Evolutionary conservation across 495 filamentous ascomycete species (phyloP), one percentile per base, ranked within the genome.

Genomic region (Elasticomyces elasticus): DNA sequence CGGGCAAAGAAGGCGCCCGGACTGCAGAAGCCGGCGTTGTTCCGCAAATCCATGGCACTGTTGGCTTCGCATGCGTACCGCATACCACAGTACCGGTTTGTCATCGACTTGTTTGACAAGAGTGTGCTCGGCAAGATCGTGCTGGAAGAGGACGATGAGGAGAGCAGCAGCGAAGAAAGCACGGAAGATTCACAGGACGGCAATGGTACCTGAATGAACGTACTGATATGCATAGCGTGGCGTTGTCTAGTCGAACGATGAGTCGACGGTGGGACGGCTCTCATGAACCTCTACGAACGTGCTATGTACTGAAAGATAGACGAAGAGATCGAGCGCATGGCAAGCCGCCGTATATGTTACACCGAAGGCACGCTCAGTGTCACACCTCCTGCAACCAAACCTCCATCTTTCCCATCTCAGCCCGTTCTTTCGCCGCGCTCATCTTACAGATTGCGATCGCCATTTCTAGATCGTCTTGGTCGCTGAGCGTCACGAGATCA

Each of bases 401-500:
- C 80, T 97, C 92, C 78, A 97, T 82, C 79, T 95, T 97, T 27
- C 89, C 90, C 74, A 89, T 85, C 55, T 94, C 90, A 41, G 75
- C 71, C 52, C 81, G 78, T 62, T 91, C 86, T 66, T 79, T 80
- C 71, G 74, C 76, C 26, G 87, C 94, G 52, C 71, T 70, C 52
- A 78, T 76, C 66, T 79, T 84, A 27, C 83, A 81, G 4, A 70
- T 72, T 63, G 71, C 73, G 51, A 97, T 76, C 37, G 85, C 79
- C 78, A 95, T 82, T 49, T 96, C 89, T 59, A 96, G 69, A 75
- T 98, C 92, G 64, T 98, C 92, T 69, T 94, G 86, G 70, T 98
- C 92, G 27, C 85, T 88, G 81, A 98, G 83, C 12, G 89, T 95
- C 67, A 98, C 91, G 84, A 95, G 87, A 64, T 95, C 92, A 6